Percentiles rank a stretch among this genome's conserved stretches.
Conservation (phyloP, 805 yeast species). For the Cyberlindnera xylosilytica region DNA sequence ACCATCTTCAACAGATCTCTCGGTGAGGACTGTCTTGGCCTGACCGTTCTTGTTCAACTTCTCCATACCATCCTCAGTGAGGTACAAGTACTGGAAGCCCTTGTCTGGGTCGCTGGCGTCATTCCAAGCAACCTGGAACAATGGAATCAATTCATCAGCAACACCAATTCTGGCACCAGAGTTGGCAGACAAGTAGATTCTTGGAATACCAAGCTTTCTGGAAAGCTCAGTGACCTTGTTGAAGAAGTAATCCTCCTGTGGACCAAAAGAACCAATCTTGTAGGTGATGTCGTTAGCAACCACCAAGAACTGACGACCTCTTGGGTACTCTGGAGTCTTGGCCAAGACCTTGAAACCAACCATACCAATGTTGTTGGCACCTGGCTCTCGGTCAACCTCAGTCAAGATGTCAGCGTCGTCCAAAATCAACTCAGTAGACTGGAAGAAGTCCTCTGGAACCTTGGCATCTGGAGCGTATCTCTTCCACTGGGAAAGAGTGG, state of each 20-base stretch:
- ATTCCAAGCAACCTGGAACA: constrained; percentile 91
- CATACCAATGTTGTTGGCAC: constrained; percentile 95
- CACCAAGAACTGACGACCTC: constrained; percentile 89
- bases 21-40: constrained; percentile 63
- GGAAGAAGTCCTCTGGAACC: constrained; percentile 74
- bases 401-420: constrained; percentile 78
- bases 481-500: constrained; percentile 83
- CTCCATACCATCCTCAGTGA: constrained; percentile 62
- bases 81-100: constrained; percentile 88
- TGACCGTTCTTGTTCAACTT: constrained; percentile 58
- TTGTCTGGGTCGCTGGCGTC: constrained; percentile 68
- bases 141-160: constrained; percentile 92
- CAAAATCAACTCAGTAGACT: constrained; percentile 75
- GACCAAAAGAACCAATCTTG: constrained; percentile 99
- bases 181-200: constrained; percentile 94
- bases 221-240: constrained; percentile 91
- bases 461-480: constrained; percentile 51
- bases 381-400: constrained; percentile 92
- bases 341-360: constrained; percentile 90
- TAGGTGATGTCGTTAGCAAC: constrained; percentile 97
- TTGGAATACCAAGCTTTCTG: constrained; percentile 86
- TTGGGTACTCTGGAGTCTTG: constrained; percentile 95
- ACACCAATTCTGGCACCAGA: constrained; percentile 99
- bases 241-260: constrained; percentile 90
- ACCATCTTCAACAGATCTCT: constrained; percentile 79